Evolutionary conservation across 805 yeast genomes (phyloP), one percentile per base, ranked within the genome.

Genomic region (Metschnikowia borealis): DNA sequence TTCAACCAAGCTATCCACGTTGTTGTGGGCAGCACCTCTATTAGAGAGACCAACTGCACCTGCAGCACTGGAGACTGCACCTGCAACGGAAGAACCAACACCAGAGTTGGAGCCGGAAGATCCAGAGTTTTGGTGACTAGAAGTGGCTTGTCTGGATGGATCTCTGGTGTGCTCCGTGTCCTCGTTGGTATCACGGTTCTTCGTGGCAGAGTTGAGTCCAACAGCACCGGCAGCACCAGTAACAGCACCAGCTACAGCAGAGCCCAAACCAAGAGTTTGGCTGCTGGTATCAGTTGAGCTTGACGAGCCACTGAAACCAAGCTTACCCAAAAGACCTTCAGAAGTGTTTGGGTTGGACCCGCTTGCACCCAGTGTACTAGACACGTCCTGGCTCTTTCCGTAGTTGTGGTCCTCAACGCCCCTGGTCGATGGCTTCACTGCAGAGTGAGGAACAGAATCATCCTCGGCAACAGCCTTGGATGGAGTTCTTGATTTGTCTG

Each of bases 21-120:
- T 46, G 33, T 49, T 49, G 38, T 43, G 46, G 13, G 45, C 48
- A n/a, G 37, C 23, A 11, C 41, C 37, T 6, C 10, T 20, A 17
- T 46, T 45, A 3, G 48, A 38, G 23, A 49, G 46, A 6, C 64
- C 62, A 34, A 46, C 55, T 4, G 58, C 58, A 7, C 55, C 60
- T 7, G 62, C 62, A 6, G 61, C 60, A n/a, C 56, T 55, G 6
- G 60, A 57, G 10, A 54, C 51, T 3, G 61, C 62, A 8, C 62
- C 61, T 5, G 61, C 53, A 31, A 57, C 54, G 13, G 57, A 44
- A 2, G 57, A 55, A 32, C 52, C 44, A 14, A 50, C 31, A 3
- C 51, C 53, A 6, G 47, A 48, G n/a, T 40, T 33, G 8, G 38
- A 17, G 29, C 29, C 29, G 8, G 29, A 26, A 26, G 29, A 26